Percentiles rank a stretch among this genome's conserved stretches.
These are phyloP conservation scores for Phalaenopsis equestris DNA, from an alignment of 106 monocot species.

Conservation along the genomic window DNA sequence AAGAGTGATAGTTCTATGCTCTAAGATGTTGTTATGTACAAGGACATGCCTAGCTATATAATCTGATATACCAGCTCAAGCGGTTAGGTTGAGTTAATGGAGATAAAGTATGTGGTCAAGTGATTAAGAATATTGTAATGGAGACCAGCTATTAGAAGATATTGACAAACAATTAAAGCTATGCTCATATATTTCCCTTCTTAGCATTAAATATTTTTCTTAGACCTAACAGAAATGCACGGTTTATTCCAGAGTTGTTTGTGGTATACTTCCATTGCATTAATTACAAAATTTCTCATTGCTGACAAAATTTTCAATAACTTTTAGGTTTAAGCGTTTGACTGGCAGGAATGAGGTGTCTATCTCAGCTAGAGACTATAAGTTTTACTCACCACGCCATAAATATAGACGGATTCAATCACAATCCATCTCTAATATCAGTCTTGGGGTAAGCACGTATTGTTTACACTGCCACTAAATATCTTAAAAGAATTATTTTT, in stretches of 20 bases:
- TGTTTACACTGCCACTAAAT: background rate
- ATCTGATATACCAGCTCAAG: too few species aligned
- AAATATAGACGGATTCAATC: slow-evolving; percentile 67
- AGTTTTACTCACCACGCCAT: slow-evolving; percentile 92
- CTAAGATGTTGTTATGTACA: too few species aligned
- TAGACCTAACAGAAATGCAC: background rate
- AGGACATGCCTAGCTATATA: too few species aligned
- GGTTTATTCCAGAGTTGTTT: background rate
- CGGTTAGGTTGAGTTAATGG: too few species aligned
- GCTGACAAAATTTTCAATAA: background rate
- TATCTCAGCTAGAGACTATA: slow-evolving; percentile 78
- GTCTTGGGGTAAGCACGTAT: slow-evolving; percentile 4
- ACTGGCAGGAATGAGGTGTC: slow-evolving; percentile 75
- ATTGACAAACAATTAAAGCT: too few species aligned
- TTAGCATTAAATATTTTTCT: background rate
- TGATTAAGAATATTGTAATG: too few species aligned
- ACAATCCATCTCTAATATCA: slow-evolving; percentile 47
- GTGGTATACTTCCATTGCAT: background rate
- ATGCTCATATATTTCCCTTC: too few species aligned
- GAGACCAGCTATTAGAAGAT: too few species aligned
- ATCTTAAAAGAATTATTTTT: background rate
- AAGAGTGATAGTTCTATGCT: too few species aligned
- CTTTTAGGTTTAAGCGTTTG: slow-evolving; percentile 82
- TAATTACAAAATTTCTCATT: background rate
- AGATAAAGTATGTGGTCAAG: too few species aligned